Evolutionary conservation across 495 filamentous ascomycete genomes (phyloP), one percentile per base, ranked within the genome.

Genomic region (Daldinia loculata): DNA sequence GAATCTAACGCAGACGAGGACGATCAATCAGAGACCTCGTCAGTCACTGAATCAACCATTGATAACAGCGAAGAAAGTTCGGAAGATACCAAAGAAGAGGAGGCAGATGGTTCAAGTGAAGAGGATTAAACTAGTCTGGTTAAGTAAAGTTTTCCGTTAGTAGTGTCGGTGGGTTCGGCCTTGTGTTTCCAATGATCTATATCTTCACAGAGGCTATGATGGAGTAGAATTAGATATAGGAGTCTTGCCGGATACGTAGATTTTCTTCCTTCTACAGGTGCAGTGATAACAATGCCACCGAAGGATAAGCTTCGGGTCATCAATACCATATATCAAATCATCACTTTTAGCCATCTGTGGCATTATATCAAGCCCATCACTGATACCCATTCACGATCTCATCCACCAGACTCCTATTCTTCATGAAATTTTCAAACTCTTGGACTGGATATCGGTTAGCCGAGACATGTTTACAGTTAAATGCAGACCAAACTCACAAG

Each of bases 381-480:
- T 65, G 62, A 70, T 78, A 78, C 4, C 68, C 74, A 19, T 66
- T 70, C 0, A 78, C 48, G 8, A 78, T 76, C 29, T 78, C 72
- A 60, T 74, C 34, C 29, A 77, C 75, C 26, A 68, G 26, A n/a
- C 68, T 58, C 38, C 70, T 72, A 4, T 71, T 74, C 63, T 75
- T 77, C 48, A 74, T 72, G 45, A 78, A 77, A 38, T 71, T 61
- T 6, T 72, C 66, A 32, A 78, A 78, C 41, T 77, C 75, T 48
- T 68, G 70, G 56, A 72, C 76, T 78, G 61, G 3, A 45, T 12
- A 51, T 15, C 0, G 22, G 66, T 74, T 55, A 67, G 56, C 27
- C 12, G 56, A 48, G 30, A 24, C 30, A 27, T 51, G 4, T 55
- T 55, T 12, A 30, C 57, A 43, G 8, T 11, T 8, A 24, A 8